phyloP scores from a whole-genome alignment of 2,329 filamentous ascomycete genomes.

The Diaporthe citri region DNA sequence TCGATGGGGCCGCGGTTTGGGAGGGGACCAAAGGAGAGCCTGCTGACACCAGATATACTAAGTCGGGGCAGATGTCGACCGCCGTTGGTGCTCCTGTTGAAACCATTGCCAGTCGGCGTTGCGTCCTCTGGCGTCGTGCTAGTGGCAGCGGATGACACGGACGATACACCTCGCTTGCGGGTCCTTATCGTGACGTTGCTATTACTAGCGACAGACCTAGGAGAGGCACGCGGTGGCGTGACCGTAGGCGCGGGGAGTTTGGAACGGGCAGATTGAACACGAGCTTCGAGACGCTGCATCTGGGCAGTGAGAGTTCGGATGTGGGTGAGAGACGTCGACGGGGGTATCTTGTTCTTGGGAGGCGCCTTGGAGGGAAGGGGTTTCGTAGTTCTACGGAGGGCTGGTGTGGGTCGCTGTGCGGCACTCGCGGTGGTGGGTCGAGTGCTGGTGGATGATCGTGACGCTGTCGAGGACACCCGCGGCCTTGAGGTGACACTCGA shows the following conservation, averaged over 20 bases:
- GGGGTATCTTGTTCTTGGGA: conserved; percentile 62
- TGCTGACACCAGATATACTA: conserved; percentile 72
- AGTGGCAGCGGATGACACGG: conserved; percentile 59
- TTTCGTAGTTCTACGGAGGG: conserved; percentile 61
- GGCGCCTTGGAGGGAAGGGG: conserved; percentile 59
- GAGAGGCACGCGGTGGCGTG: conserved; percentile 86
- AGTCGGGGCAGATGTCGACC: conserved; percentile 68
- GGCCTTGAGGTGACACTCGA: conserved; percentile 67
- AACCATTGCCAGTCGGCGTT: conserved; percentile 58
- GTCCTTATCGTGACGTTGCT: conserved; percentile 73
- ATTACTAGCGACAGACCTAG: conserved; percentile 64
- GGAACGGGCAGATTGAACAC: conserved; percentile 91
- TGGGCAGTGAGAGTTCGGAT: conserved; percentile 95
- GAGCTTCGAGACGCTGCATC: conserved; percentile 95
- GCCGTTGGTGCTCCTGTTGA: conserved; percentile 46
- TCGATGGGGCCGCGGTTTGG: conserved; percentile 65
- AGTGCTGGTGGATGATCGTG: conserved; percentile 49
- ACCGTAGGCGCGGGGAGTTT: conserved; percentile 86
- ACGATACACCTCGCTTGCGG: conserved; percentile 75
- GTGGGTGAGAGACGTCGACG: conserved; percentile 84
- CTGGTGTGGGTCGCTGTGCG: conserved; percentile 51
- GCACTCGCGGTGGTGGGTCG: conserved; percentile 62
- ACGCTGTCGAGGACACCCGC: conserved; percentile 54
- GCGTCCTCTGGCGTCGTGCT: conserved; percentile 61
- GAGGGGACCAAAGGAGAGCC: conserved; percentile 69